Evolutionary conservation across 352 stramenopile species (phyloP).

Genomic region (Pythium myriotylum): DNA sequence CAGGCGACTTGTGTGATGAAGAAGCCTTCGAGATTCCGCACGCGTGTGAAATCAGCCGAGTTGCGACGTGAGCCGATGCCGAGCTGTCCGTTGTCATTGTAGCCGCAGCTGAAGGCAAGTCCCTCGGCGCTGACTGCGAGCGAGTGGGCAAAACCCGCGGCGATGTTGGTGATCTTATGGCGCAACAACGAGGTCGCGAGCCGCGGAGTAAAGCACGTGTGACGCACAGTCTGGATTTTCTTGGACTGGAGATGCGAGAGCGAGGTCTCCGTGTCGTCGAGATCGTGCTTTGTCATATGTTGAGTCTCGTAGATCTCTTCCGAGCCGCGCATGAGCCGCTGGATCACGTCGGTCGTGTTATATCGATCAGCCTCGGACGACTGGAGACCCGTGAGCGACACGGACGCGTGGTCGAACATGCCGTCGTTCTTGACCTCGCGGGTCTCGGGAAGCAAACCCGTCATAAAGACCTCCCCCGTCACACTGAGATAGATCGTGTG

Average conservation of each 20-base stretch:
- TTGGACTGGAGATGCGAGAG: constrained; percentile 32
- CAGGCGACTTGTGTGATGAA: constrained; percentile 71
- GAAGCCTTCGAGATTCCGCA: constrained; percentile 48
- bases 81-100: constrained; percentile 85
- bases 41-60: constrained; percentile 56
- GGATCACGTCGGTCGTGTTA: constrained; percentile 60
- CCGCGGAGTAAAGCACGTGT: constrained; percentile 51
- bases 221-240: constrained; percentile 62
- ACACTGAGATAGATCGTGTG: constrained; percentile 68
- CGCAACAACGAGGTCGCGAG: constrained; percentile 42
- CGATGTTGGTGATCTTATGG: constrained; percentile 50
- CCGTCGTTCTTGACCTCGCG: constrained; percentile 45
- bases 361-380: constrained; percentile 25
- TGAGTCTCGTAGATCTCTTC: constrained; percentile 66
- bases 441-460: constrained; percentile 67
- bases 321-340: constrained; percentile 60
- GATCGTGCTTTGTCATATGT: constrained; percentile 32
- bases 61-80: constrained; percentile 68
- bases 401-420: constrained; percentile 52
- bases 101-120: constrained; percentile 70
- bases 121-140: constrained; percentile 57
- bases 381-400: constrained; percentile 58
- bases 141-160: constrained; percentile 78
- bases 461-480: constrained; percentile 75
- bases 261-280: constrained; percentile 28